phyloP scores from a whole-genome alignment of 2,329 filamentous ascomycete genomes.

The Fusarium tanahbumbuense region DNA sequence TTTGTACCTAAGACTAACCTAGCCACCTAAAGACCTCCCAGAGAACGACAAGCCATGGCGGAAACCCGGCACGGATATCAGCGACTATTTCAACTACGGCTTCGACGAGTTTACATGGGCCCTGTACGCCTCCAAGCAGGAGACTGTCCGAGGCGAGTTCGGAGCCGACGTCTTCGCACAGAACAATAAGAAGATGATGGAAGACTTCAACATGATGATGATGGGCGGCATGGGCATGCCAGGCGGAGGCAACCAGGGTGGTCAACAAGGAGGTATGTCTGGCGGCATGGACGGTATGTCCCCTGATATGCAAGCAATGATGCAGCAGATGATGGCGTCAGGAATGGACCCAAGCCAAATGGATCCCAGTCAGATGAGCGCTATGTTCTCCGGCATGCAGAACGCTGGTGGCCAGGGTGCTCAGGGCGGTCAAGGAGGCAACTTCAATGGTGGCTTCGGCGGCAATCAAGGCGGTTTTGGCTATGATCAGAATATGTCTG shows the following conservation, averaged over 20 bases:
- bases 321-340: conserved; percentile 76
- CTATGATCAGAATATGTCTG: conserved; percentile 62
- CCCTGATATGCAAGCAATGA: conserved; percentile 75
- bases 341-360: conserved; percentile 75
- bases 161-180: conserved; percentile 71
- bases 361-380: conserved; percentile 68
- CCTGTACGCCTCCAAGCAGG: conserved; percentile 90
- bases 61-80: conserved; percentile 91
- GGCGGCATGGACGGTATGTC: conserved; percentile 71
- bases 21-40: conserved; percentile 65
- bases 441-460: conserved; percentile 65
- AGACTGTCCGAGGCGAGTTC: conserved; percentile 80
- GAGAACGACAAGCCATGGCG: conserved; percentile 95
- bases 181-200: conserved; percentile 82
- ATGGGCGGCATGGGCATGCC: conserved; percentile 66
- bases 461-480: conserved; percentile 65
- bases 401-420: conserved; percentile 55
- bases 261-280: conserved; percentile 56
- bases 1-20: conserved; percentile 5
- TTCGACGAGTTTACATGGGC: conserved; percentile 99
- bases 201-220: conserved; percentile 76
- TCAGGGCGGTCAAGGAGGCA: conserved; percentile 63
- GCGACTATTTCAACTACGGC: conserved; percentile 98
- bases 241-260: conserved; percentile 50
- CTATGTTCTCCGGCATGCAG: conserved; percentile 71